Evolutionary conservation across 2,329 filamentous ascomycete genomes (phyloP), one percentile per base, ranked within the genome.

Genomic region (Penicillium polonicum): DNA sequence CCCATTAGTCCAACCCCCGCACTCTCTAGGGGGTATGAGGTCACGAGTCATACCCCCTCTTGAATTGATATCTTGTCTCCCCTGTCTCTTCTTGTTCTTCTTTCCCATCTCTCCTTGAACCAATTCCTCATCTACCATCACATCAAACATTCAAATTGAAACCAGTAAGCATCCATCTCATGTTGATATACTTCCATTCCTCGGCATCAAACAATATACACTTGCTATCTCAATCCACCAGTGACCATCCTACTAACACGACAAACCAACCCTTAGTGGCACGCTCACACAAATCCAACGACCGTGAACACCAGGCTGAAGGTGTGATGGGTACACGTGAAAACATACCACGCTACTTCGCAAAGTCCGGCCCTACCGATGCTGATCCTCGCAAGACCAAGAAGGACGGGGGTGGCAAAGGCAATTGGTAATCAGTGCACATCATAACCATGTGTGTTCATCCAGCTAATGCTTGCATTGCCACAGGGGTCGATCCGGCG

Each of bases 231-330:
- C 21, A 44, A 36, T 44, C 17, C 25, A 17, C 29, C 1, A 10
- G 17, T 39, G 23, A 19, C 10, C 15, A 52, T 27, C 12, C 7
- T 15, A 52, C 23, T 52, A 13, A 52, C 38, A 13, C 2, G 2
- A 31, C n/a, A 27, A 44, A 4, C 15, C 17, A 44, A 36, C 21
- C 12, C 7, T 7, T 19, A 96, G 92, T 99, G 93, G 97, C 94
- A 81, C 93, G 94, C 76, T 95, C 93, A 65, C 91, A 93, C 86
- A 99, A 97, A 83, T 85, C 83, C 82, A 96, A 92, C 80, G 91
- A 96, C 78, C 92, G 92, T 79, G 89, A 95, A 82, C 90, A 96
- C 80, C 86, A 86, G 70, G 89, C 84, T 65, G 89, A 94, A 69
- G 90, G 89, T 73, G 87, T 85, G 57, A 87, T 85, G 60, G 76